Base-by-base conservation (phyloP, 2,329 filamentous ascomycete species). In the Colletotrichum cordylinicola region DNA sequence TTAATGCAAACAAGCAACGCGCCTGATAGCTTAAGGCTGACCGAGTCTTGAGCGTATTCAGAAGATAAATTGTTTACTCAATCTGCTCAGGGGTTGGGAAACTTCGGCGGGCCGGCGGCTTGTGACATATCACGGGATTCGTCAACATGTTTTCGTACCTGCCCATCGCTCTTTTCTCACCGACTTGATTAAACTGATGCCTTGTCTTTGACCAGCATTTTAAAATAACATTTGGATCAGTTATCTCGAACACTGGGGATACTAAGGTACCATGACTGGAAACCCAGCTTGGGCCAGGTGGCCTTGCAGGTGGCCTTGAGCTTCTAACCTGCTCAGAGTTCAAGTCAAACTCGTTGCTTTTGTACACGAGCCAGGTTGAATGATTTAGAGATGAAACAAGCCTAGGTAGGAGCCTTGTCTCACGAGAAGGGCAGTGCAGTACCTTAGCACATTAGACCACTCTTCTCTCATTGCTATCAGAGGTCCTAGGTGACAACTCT, bases 191-290 rank as follows among this genome's bases (percentile, higher is more conserved):
- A 10, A 10, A 2, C 13, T 52, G 0, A n/a, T 52, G 21, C n/a
- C 6, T 52, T 12, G 13, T 52, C 10, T 24, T 4, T 21, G 3
- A 2, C 43, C 21, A 1, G n/a, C 21, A 52, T 52, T 0, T 0
- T 52, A 6, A 4, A 52, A 1, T 52, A 10, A n/a, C 6, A 6
- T 21, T 24, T 1, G 1, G 4, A 21, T 12, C n/a, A 52, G 43
- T 21, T 18, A n/a, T 4, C 2, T 1, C 7, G 43, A 1, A 52
- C 43, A 52, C 43, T 24, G 43, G 2, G 43, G 16, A 8, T 12
- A 48, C 0, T 48, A n/a, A n/a, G n/a, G n/a, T n/a, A n/a, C 6
- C 43, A 48, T 48, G 43, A 2, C 10, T 0, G n/a, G 18, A 1
- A 21, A 21, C 13, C n/a, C 12, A 52, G n/a, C 43, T 1, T 52